Conservation (phyloP, 2,329 filamentous ascomycete genomes). For the Hypoxylon rubiginosum region DNA sequence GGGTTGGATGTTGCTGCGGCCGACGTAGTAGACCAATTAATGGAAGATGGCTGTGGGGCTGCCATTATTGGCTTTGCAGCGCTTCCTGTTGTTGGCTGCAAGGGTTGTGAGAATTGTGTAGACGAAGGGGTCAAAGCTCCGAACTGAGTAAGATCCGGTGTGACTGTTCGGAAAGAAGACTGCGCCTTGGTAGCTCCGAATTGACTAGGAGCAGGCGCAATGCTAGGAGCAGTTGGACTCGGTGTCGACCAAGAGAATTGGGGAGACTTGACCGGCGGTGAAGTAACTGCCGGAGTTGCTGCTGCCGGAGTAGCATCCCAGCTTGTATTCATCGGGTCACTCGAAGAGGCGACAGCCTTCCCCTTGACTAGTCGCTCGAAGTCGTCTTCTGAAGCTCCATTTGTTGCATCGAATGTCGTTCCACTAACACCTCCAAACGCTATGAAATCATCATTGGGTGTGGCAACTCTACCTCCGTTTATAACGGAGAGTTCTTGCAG, state of each 20-base stretch:
- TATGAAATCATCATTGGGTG: constrained; percentile 75
- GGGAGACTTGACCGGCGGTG: constrained; percentile 53
- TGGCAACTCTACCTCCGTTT: constrained; percentile 62
- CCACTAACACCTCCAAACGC: constrained; percentile 78
- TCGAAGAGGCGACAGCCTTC: constrained; percentile 59
- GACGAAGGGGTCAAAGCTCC: constrained; percentile 68
- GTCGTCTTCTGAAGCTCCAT: constrained; percentile 74
- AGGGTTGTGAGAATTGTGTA: constrained; percentile 74
- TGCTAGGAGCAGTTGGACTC: constrained; percentile 54
- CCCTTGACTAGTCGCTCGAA: constrained; percentile 94
- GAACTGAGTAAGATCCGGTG: constrained; percentile 69
- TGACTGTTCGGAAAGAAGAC: constrained; percentile 67
- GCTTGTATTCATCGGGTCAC: constrained; percentile 60
- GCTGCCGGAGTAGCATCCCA: constrained; percentile 61
- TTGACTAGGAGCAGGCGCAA: constrained; percentile 49
- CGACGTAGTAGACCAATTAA: constrained; percentile 54
- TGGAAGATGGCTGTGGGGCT: constrained; percentile 56
- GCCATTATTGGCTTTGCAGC: constrained; percentile 37
- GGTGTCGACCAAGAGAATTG: constrained; percentile 76
- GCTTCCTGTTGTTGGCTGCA: constrained; percentile 59
- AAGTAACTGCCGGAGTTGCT: constrained; percentile 50
- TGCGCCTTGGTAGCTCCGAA: constrained; percentile 55
- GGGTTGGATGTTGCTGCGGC: constrained; percentile 59
- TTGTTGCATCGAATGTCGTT: constrained; percentile 65
- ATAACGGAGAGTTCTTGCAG: constrained; percentile 81